Conservation (phyloP, 2,329 filamentous ascomycete species). For the Ampelomyces quisqualis region DNA sequence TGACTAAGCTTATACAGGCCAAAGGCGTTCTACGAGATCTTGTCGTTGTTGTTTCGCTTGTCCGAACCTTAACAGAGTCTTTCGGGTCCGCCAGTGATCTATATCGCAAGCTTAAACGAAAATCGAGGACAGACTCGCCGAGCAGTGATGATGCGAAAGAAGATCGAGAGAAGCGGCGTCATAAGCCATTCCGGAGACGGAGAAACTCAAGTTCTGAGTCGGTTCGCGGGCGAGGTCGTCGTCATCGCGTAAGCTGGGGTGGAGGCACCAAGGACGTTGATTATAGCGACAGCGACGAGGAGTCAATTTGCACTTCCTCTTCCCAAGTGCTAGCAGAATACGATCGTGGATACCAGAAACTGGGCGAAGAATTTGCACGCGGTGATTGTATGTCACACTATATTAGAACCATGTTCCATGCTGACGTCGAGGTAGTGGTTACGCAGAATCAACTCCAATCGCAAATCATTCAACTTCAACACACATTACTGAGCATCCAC, state of each 20-base stretch:
- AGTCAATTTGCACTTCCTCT: constrained; percentile 28
- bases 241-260: constrained; percentile 13
- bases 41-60: constrained; percentile 34
- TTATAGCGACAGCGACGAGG: constrained; percentile 31
- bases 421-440: constrained; percentile 17
- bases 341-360: constrained; percentile 29
- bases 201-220: constrained; percentile 21
- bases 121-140: constrained; percentile 14
- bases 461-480: constrained; percentile 37
- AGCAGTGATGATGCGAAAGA: constrained; percentile 18
- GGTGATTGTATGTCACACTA: constrained; percentile 29
- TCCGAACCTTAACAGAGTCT: constrained; percentile 30
- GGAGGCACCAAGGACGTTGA: constrained; percentile 17
- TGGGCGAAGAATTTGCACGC: constrained; percentile 34
- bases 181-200: constrained; percentile 7
- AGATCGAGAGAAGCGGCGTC: constrained; percentile 1
- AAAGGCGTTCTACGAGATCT: constrained; percentile 28
- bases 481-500: constrained; percentile 31
- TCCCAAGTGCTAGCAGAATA: constrained; percentile 31
- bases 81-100: constrained; percentile 36
- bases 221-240: constrained; percentile 9
- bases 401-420: not conserved
- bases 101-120: constrained; percentile 34
- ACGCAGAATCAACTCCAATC: constrained; percentile 35
- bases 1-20: constrained; percentile 17